Conservation (phyloP, 192 early-diverging fungal genomes). For the Mortierella hygrophila region DNA sequence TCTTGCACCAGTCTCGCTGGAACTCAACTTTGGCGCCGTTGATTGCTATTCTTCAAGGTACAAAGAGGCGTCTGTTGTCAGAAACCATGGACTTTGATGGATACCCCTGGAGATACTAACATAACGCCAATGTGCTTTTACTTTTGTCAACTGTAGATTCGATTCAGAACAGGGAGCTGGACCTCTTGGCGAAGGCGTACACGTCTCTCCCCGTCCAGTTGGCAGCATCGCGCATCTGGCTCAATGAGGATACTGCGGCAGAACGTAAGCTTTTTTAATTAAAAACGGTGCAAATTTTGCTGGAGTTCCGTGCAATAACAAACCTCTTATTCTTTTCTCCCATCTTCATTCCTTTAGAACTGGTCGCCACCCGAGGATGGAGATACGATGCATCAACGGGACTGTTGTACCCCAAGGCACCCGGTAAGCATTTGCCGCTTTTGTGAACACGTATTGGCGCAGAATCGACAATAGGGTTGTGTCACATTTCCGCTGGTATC, state of each 20-base stretch:
- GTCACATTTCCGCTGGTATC: background rate
- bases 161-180: constrained; percentile 48
- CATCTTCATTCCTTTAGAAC: constrained; percentile 13
- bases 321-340: background rate
- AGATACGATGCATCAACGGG: constrained; percentile 46
- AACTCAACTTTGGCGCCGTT: constrained; percentile 34
- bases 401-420: constrained; percentile 50
- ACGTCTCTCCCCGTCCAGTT: constrained; percentile 50
- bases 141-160: constrained; percentile 21
- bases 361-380: constrained; percentile 50
- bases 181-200: constrained; percentile 50
- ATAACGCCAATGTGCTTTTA: background rate
- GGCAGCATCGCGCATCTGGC: constrained; percentile 49
- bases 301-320: background rate
- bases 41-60: constrained; percentile 50
- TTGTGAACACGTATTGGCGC: background rate
- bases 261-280: constrained; percentile 28
- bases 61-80: too few relatives aligned
- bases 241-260: constrained; percentile 44
- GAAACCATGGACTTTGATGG: too few relatives aligned
- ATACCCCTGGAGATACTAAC: background rate
- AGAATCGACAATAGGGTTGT: background rate
- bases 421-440: background rate
- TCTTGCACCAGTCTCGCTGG: constrained; percentile 49
- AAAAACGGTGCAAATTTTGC: background rate